phyloP scores from a whole-genome alignment of 2,329 filamentous ascomycete species.

The Aciculosporium take region DNA sequence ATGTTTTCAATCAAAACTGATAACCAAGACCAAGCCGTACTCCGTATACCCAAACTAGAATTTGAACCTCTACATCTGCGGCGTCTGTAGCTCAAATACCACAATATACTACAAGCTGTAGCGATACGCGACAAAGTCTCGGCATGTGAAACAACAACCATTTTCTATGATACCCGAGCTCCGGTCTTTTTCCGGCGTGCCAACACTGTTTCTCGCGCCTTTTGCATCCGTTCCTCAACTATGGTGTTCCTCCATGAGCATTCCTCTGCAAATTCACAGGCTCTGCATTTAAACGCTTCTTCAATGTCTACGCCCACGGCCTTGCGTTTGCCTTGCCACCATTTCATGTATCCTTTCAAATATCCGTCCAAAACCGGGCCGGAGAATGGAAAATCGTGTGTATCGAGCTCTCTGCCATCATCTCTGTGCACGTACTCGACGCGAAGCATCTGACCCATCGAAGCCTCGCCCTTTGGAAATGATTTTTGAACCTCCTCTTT shows the following conservation, averaged over 20 bases:
- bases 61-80: too few relatives aligned
- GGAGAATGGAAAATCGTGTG: conserved; percentile 53
- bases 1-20: too few relatives aligned
- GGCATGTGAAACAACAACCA: too few relatives aligned
- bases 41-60: too few relatives aligned
- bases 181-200: conserved; percentile 5
- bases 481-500: conserved; percentile 33
- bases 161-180: neutral
- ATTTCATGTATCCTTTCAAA: conserved; percentile 56
- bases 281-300: conserved; percentile 77
- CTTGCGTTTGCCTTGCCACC: conserved; percentile 69
- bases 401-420: conserved; percentile 39
- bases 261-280: conserved; percentile 66
- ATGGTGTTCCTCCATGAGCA: conserved; percentile 67
- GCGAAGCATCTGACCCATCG: conserved; percentile 35
- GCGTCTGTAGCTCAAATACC: too few relatives aligned
- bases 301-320: conserved; percentile 65
- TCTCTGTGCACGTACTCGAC: conserved; percentile 39
- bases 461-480: conserved; percentile 34
- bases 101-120: too few relatives aligned
- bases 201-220: conserved; percentile 1
- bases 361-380: conserved; percentile 48
- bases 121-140: too few relatives aligned
- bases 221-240: conserved; percentile 32
- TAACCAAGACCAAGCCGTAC: too few relatives aligned